These are phyloP conservation scores for Stylonectria norvegica DNA, from an alignment of 2,329 filamentous ascomycete genomes.

Conservation along the genomic window DNA sequence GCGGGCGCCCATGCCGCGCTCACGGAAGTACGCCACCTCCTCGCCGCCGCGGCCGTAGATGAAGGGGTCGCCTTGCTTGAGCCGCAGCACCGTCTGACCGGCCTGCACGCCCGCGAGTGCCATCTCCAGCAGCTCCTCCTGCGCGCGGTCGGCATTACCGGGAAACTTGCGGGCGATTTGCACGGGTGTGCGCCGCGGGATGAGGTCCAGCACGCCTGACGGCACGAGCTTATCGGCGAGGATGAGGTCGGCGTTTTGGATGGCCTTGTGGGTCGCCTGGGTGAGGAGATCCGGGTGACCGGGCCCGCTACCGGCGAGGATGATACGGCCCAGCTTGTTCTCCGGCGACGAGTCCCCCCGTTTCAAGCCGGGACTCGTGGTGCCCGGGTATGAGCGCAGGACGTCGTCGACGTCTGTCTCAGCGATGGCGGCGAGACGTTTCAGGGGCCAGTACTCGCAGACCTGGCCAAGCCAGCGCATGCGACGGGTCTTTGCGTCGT, in stretches of 20 bases:
- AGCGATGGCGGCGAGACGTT: slow-evolving; percentile 72
- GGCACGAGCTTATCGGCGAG: slow-evolving; percentile 86
- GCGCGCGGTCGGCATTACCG: slow-evolving; percentile 89
- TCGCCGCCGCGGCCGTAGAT: slow-evolving; percentile 94
- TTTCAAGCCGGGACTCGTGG: slow-evolving; percentile 24
- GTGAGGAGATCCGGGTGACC: slow-evolving; percentile 92
- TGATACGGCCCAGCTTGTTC: slow-evolving; percentile 61
- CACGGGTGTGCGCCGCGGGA: slow-evolving; percentile 83
- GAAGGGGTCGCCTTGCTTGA: slow-evolving; percentile 97
- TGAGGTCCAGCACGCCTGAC: slow-evolving; percentile 77
- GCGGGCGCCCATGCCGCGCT: slow-evolving; percentile 61
- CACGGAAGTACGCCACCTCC: slow-evolving; percentile 80
- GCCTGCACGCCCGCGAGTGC: slow-evolving; percentile 63
- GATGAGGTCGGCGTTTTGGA: slow-evolving; percentile 71
- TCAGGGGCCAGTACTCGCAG: slow-evolving; percentile 97
- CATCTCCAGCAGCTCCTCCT: slow-evolving; percentile 80
- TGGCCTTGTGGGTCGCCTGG: slow-evolving; percentile 72
- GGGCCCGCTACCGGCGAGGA: slow-evolving; percentile 87
- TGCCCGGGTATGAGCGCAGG: slow-evolving; percentile 64
- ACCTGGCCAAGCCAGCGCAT: slow-evolving; percentile 94
- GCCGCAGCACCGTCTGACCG: slow-evolving; percentile 77
- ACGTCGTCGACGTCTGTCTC: slow-evolving; percentile 76
- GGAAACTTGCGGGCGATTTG: slow-evolving; percentile 97
- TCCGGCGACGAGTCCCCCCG: slow-evolving; percentile 14
- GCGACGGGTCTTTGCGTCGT: slow-evolving; percentile 72